Conservation (phyloP, 352 stramenopile species). For the Pythium aquatile region DNA sequence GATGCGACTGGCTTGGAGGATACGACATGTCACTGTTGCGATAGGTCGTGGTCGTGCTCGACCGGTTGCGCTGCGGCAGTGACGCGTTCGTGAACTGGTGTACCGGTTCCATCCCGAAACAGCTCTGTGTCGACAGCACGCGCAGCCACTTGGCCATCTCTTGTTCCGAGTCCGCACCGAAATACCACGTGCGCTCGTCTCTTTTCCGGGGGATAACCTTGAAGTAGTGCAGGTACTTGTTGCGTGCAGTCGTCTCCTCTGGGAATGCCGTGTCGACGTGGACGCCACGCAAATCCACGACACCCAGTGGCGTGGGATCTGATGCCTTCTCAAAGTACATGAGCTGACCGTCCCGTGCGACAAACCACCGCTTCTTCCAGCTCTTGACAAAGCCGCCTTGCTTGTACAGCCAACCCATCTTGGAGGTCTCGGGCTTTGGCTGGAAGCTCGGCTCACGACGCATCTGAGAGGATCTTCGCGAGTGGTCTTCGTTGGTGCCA, state of each 20-base stretch:
- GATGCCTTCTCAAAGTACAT: conserved; percentile 71
- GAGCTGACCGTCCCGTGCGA: conserved; percentile 73
- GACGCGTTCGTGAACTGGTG: neutral
- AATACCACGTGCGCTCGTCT: conserved; percentile 72
- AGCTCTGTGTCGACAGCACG: conserved; percentile 50
- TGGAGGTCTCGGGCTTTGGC: conserved; percentile 27
- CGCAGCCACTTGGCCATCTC: conserved; percentile 76
- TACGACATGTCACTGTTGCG: conserved; percentile 10
- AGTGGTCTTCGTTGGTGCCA: neutral
- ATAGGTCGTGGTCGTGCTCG: conserved; percentile 9
- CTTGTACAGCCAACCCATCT: conserved; percentile 77
- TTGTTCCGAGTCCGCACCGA: conserved; percentile 61
- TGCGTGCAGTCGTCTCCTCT: conserved; percentile 58
- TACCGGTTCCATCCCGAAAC: conserved; percentile 26
- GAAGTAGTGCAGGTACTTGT: conserved; percentile 65
- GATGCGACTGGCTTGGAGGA: neutral
- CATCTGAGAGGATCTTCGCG: conserved; percentile 3
- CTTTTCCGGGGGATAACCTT: conserved; percentile 55
- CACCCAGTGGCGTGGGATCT: conserved; percentile 65
- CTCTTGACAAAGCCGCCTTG: conserved; percentile 81
- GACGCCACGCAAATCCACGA: conserved; percentile 56
- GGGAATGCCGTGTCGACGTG: conserved; percentile 58
- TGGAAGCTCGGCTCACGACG: conserved; percentile 9
- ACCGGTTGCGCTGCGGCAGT: conserved; percentile 1
- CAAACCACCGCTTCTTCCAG: conserved; percentile 86